These are phyloP conservation scores for Xerocomellus intermedius DNA, from an alignment of 768 basidiomycete genomes.

Conservation along the genomic window DNA sequence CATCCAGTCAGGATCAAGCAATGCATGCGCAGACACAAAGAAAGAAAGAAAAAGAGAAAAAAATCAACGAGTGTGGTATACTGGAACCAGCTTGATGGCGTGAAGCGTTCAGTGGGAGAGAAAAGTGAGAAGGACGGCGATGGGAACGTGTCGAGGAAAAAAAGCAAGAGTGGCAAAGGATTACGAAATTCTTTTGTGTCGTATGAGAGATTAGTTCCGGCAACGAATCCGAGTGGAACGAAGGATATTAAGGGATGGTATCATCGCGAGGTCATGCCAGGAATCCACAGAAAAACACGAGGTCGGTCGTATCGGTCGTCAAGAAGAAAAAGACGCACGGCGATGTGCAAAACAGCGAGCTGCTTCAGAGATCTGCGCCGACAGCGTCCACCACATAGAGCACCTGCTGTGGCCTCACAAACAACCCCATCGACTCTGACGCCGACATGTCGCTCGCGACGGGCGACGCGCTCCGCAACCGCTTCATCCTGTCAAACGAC, in stretches of 20 bases:
- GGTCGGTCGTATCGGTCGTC: slow-evolving; percentile 10
- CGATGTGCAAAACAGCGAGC: too few species aligned
- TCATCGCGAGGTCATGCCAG: slow-evolving; percentile 9
- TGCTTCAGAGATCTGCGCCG: slow-evolving; percentile 54
- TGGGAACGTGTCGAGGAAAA: background rate
- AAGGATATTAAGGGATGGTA: slow-evolving; percentile 12
- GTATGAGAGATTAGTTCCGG: slow-evolving; percentile 25
- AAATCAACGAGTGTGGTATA: slow-evolving; percentile 22
- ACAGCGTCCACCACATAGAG: slow-evolving; percentile 85
- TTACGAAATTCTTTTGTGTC: slow-evolving; percentile 18
- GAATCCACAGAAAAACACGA: slow-evolving; percentile 6
- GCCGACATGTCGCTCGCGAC: slow-evolving; percentile 55
- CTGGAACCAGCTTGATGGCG: slow-evolving; percentile 1
- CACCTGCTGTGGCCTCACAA: slow-evolving; percentile 84
- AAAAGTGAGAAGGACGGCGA: background rate
- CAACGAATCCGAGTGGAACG: slow-evolving; percentile 11
- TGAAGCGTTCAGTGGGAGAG: background rate
- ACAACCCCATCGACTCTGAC: slow-evolving; percentile 69
- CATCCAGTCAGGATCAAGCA: slow-evolving; percentile 2
- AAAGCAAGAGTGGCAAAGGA: slow-evolving; percentile 8
- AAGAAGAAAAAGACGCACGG: background rate
- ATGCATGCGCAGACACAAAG: background rate
- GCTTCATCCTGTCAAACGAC: slow-evolving; percentile 46
- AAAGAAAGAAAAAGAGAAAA: background rate
- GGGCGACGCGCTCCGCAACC: slow-evolving; percentile 68